phyloP scores from a whole-genome alignment of 306 rosid genomes.

The Corylus americana region DNA sequence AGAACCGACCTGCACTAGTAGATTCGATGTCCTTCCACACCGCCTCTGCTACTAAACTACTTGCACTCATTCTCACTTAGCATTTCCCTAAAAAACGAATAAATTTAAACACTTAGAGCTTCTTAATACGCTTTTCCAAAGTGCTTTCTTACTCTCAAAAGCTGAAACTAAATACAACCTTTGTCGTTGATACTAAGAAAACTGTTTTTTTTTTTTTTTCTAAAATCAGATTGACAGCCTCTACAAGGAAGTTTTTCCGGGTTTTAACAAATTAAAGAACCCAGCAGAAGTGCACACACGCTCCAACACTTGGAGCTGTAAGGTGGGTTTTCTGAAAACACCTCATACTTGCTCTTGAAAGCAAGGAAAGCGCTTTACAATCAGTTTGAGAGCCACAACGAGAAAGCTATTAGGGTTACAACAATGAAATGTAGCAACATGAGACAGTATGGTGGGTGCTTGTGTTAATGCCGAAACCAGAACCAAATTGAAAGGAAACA shows the following conservation, averaged over 20 bases:
- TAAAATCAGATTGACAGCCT: neutral
- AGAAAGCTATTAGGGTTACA: neutral
- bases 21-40: constrained; percentile 52
- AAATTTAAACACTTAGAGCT: neutral
- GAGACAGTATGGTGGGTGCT: neutral
- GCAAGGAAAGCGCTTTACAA: neutral
- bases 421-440: neutral
- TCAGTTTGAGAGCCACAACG: neutral
- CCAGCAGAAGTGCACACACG: neutral
- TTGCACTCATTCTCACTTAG: constrained; percentile 32
- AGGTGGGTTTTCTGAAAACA: neutral
- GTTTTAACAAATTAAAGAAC: neutral
- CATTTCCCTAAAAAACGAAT: neutral
- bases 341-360: neutral
- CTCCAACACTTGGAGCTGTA: neutral
- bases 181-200: neutral
- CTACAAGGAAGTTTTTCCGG: neutral
- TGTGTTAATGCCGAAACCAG: constrained; percentile 18
- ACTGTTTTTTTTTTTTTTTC: neutral
- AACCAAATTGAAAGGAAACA: neutral
- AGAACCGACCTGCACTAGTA: constrained; percentile 33
- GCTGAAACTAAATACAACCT: neutral
- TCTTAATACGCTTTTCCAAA: neutral
- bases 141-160: neutral
- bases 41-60: constrained; percentile 43